Evolutionary conservation across 106 monocot species (phyloP).

Genomic region (Allium cepa): DNA sequence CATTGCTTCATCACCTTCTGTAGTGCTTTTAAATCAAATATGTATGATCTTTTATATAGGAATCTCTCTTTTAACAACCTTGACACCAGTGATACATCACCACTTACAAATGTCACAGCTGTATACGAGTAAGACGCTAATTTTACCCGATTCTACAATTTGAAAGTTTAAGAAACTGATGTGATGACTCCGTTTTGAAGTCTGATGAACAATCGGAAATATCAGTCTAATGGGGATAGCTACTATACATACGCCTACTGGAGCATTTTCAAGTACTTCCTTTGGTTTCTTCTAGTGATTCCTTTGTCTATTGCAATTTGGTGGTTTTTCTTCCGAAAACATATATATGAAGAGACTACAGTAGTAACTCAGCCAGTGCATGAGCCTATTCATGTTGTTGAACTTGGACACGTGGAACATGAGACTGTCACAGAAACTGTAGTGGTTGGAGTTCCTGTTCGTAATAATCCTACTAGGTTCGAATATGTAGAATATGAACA

Average conservation of each 20-base stretch:
- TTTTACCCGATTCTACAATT: neutral
- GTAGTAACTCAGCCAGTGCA: neutral
- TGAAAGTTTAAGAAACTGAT: neutral
- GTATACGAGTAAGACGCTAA: neutral
- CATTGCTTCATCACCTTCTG: neutral
- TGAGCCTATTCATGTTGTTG: neutral
- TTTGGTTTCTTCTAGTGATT: neutral
- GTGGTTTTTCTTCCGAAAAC: neutral
- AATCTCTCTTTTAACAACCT: conserved; percentile 3
- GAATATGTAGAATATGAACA: neutral
- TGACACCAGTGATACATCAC: neutral
- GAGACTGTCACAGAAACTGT: neutral
- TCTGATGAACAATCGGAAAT: neutral
- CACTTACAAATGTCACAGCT: neutral
- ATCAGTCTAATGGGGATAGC: too few relatives aligned
- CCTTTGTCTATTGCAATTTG: neutral
- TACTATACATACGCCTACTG: too few relatives aligned
- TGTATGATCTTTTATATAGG: neutral
- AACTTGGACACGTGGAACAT: neutral
- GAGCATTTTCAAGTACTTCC: too few relatives aligned
- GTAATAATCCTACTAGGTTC: too few relatives aligned
- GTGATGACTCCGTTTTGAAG: neutral
- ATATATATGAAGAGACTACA: neutral
- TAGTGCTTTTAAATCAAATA: neutral
- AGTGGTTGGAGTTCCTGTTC: neutral